Base-by-base conservation (phyloP, 139 green algal species). In the Deuterostichococcus epilithicus region DNA sequence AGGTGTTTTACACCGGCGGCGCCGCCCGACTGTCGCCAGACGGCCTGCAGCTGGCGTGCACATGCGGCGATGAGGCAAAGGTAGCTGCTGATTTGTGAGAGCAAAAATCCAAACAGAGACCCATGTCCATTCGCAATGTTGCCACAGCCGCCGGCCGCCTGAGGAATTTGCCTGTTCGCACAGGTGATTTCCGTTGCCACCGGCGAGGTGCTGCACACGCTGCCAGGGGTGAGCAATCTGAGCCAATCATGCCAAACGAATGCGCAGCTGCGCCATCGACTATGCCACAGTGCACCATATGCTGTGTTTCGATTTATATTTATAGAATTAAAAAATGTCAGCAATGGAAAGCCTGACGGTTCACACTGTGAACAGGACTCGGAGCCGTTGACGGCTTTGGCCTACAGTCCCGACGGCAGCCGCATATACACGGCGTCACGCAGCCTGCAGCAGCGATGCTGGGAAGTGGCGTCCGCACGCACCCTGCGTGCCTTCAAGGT, bases 1-100 rank as follows among this genome's bases (percentile, higher is more conserved):
- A 97, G 67, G 90, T 92, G 0, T 98, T 98, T 38, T 98, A 95
- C 76, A 97, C 94, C 10, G 93, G 93, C 37, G 94, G 93, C 18
- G 67, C 83, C 22, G 83, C 91, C 10, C 65, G 79, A 4, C 60
- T 96, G 0, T 93, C 83, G 0, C 39, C 60, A 0, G 87, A 94
- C 82, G 89, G 89, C 6, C 84, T 83, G 63, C 78, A 86, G 33
- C 68, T 95, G 2, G 90, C 85, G 1, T 97, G 92, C 70, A 87
- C 88, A 0, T 98, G 93, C 79, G 81, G 77, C 5, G 93, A 98
- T 39, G 91, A 97, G 42, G 85, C 94, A 71, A 98, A 98, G 89
- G 91, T 97, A 47, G n/a, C 75, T 47, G 26, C n/a, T 70, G 28
- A 30, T 8, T 63, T 36, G 20, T 33, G 15, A 34, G 25, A 63